Evolutionary conservation across 805 yeast species (phyloP).

Genomic region (Dipodascus geniculatus): DNA sequence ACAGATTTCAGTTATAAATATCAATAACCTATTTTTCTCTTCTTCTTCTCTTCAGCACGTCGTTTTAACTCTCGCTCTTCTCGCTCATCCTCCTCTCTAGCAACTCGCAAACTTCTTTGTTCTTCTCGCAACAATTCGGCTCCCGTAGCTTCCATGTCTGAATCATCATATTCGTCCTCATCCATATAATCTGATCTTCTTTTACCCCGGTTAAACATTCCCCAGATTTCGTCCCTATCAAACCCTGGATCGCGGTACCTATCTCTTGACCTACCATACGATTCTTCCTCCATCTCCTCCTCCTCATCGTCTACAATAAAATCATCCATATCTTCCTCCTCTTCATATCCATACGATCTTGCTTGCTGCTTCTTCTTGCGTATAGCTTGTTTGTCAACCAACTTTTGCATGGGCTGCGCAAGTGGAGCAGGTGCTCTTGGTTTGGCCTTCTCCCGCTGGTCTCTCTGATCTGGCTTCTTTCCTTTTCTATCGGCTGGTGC

Average conservation of each 20-base stretch:
- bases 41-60: constrained; percentile 13
- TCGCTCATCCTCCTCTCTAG: constrained; percentile 60
- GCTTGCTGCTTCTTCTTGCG: constrained; percentile 16
- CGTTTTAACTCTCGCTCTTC: constrained; percentile 35
- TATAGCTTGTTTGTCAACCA: constrained; percentile 35
- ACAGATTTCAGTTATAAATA: too few species aligned
- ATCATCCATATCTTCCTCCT: constrained; percentile 36
- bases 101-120: constrained; percentile 50
- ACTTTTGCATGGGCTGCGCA: constrained; percentile 25
- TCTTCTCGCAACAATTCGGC: constrained; percentile 82
- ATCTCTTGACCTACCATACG: constrained; percentile 19
- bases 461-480: constrained; percentile 5
- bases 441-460: background rate
- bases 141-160: constrained; percentile 89
- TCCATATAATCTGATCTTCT: constrained; percentile 35
- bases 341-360: constrained; percentile 32
- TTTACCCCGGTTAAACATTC: constrained; percentile 59
- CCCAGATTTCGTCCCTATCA: constrained; percentile 84
- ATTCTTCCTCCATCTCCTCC: constrained; percentile 22
- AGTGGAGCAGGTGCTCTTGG: constrained; percentile 37
- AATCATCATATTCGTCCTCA: constrained; percentile 32
- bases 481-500: constrained; percentile 4
- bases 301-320: constrained; percentile 52
- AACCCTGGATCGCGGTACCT: constrained; percentile 34
- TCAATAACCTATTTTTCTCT: constrained; percentile 4